phyloP scores from a whole-genome alignment of 2,329 filamentous ascomycete genomes.

The Metarhizium sp. region DNA sequence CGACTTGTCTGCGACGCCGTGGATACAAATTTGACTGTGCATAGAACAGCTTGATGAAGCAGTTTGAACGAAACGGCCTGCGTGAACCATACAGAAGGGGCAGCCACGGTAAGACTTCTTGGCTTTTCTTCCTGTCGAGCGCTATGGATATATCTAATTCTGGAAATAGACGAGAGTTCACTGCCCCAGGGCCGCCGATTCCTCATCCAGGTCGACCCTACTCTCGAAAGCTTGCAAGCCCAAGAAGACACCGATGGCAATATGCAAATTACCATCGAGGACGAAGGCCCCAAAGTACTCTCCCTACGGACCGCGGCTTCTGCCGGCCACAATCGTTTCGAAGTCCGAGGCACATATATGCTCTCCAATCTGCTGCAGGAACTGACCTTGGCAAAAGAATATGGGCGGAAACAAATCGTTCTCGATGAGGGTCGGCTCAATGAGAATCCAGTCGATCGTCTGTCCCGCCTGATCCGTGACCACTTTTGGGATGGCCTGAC shows the following conservation, averaged over 20 bases:
- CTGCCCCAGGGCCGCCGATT: conserved; percentile 63
- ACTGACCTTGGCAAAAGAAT: conserved; percentile 83
- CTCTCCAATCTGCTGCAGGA: conserved; percentile 94
- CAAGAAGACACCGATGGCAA: conserved; percentile 92
- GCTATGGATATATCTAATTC: background rate
- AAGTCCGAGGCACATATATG: conserved; percentile 94
- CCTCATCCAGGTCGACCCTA: conserved; percentile 77
- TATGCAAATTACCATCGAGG: conserved; percentile 96
- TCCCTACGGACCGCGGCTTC: conserved; percentile 78
- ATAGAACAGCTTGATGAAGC: conserved; percentile 44
- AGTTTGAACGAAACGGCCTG: conserved; percentile 41
- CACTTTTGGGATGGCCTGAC: conserved; percentile 93
- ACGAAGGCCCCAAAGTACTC: conserved; percentile 84
- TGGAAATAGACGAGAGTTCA: conserved; percentile 57
- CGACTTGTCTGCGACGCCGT: background rate
- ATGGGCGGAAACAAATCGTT: conserved; percentile 79
- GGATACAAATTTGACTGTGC: conserved; percentile 16
- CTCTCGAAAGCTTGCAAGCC: conserved; percentile 65
- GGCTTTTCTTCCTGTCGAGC: background rate
- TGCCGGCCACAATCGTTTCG: conserved; percentile 77
- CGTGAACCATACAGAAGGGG: conserved; percentile 48
- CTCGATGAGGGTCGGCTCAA: conserved; percentile 86
- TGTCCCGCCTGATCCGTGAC: conserved; percentile 77
- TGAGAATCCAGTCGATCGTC: conserved; percentile 86
- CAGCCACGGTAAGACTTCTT: conserved; percentile 40